A percentile compares a stretch with the other conserved stretches of the same genome.
Conservation (phyloP, 192 early-diverging fungal genomes). For the Martensiomyces pterosporus region DNA sequence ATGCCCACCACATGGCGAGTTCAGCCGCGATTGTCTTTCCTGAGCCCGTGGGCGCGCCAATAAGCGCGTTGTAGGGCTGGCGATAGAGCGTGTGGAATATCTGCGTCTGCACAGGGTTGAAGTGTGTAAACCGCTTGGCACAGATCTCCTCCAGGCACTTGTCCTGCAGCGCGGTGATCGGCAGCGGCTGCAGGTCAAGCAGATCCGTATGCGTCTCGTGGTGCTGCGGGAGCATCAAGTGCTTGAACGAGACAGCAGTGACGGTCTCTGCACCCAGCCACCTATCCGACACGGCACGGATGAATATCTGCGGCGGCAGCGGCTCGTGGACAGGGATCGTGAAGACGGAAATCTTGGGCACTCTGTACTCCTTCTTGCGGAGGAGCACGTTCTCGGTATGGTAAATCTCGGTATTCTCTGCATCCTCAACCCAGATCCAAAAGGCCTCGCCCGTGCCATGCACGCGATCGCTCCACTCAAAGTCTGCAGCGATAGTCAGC, state of each 20-base stretch:
- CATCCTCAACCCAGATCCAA: slow-evolving; percentile 96
- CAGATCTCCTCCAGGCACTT: slow-evolving; percentile 84
- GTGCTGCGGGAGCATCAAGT: slow-evolving; percentile 84
- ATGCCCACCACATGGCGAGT: slow-evolving; percentile 91
- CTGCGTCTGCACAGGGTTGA: slow-evolving; percentile 98
- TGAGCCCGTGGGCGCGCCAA: slow-evolving; percentile 97
- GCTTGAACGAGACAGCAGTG: slow-evolving; percentile 83
- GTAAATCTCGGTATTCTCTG: slow-evolving; percentile 81
- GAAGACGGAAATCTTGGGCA: slow-evolving; percentile 71
- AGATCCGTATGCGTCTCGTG: slow-evolving; percentile 87
- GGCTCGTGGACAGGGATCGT: slow-evolving; percentile 92
- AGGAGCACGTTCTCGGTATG: slow-evolving; percentile 91
- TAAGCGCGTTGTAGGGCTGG: slow-evolving; percentile 75
- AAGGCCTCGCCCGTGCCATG: slow-evolving; percentile 90
- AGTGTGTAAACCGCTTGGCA: slow-evolving; percentile 79
- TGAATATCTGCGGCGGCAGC: slow-evolving; percentile 84
- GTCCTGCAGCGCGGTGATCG: slow-evolving; percentile 78
- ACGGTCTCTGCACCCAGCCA: slow-evolving; percentile 92
- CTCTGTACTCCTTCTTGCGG: slow-evolving; percentile 60
- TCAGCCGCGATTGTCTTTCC: slow-evolving; percentile 98
- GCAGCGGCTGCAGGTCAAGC: slow-evolving; percentile 88
- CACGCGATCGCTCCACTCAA: slow-evolving; percentile 90
- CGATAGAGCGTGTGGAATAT: slow-evolving; percentile 96
- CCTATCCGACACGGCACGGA: slow-evolving; percentile 90
- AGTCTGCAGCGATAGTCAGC: slow-evolving; percentile 78